Percentiles rank a stretch among this genome's conserved stretches.
phyloP scores from a whole-genome alignment of 2,329 filamentous ascomycete species.

The Paracoccidioides lutzii region DNA sequence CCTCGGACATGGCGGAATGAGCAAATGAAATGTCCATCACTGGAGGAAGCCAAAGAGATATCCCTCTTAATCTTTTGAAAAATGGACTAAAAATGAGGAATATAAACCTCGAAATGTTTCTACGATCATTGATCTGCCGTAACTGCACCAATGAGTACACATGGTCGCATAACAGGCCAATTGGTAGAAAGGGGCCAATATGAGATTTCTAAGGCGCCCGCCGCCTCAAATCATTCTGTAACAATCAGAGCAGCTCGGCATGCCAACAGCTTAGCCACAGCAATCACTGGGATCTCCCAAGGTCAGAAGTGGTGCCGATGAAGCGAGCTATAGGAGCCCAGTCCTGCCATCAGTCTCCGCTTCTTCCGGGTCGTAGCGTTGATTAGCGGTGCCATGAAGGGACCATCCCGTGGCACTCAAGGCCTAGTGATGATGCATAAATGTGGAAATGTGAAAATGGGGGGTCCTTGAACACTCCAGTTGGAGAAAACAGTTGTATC shows the following conservation, averaged over 20 bases:
- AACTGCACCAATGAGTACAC: not conserved
- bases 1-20: not conserved
- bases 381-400: not conserved
- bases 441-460: not conserved
- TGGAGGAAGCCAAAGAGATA: not conserved
- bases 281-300: not conserved
- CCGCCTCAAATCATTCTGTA: no score
- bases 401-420: no score
- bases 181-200: not conserved
- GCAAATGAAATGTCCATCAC: not conserved
- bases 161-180: not conserved
- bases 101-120: not conserved
- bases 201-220: not conserved
- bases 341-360: not conserved
- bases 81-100: no score
- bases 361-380: not conserved
- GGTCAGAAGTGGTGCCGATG: conserved; percentile 1
- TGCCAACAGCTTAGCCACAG: not conserved
- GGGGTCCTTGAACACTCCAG: not conserved
- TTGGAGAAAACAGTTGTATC: not conserved
- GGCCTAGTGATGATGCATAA: not conserved
- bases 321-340: not conserved
- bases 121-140: not conserved
- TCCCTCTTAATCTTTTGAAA: no score
- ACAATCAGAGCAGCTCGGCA: not conserved